Evolutionary conservation across 352 stramenopile species (phyloP).

Genomic region (Pythium sp.): DNA sequence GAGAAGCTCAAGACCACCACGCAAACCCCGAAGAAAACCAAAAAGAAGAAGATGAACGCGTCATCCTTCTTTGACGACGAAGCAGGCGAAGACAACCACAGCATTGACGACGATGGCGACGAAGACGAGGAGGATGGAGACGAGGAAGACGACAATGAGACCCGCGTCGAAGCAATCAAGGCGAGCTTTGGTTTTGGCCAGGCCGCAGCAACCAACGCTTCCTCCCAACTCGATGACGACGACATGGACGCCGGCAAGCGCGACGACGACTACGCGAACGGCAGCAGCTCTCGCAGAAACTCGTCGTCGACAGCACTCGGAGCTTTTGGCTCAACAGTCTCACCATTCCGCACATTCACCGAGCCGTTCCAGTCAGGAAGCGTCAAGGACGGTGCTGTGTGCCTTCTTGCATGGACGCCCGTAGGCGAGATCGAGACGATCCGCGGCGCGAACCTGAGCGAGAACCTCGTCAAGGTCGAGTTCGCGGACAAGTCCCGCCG

Average conservation of each 20-base stretch:
- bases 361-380: conserved; percentile 71
- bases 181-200: conserved; percentile 75
- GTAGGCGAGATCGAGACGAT: conserved; percentile 81
- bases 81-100: conserved; percentile 30
- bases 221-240: conserved; percentile 21
- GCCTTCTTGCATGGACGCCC: conserved; percentile 68
- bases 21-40: conserved; percentile 15
- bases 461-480: conserved; percentile 79
- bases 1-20: neutral
- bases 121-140: conserved; percentile 30
- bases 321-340: conserved; percentile 2
- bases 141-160: conserved; percentile 58
- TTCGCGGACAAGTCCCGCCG: conserved; percentile 80
- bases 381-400: conserved; percentile 42
- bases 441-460: conserved; percentile 54
- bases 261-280: neutral
- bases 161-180: conserved; percentile 78
- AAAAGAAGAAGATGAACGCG: conserved; percentile 27
- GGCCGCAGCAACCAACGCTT: conserved; percentile 21
- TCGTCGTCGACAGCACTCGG: neutral
- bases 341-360: conserved; percentile 32
- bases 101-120: conserved; percentile 25
- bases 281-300: neutral
- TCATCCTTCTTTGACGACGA: conserved; percentile 55
- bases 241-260: conserved; percentile 10